Evolutionary conservation across 306 rosid genomes (phyloP), one percentile per base, ranked within the genome.

Genomic region (Ceratonia siliqua): DNA sequence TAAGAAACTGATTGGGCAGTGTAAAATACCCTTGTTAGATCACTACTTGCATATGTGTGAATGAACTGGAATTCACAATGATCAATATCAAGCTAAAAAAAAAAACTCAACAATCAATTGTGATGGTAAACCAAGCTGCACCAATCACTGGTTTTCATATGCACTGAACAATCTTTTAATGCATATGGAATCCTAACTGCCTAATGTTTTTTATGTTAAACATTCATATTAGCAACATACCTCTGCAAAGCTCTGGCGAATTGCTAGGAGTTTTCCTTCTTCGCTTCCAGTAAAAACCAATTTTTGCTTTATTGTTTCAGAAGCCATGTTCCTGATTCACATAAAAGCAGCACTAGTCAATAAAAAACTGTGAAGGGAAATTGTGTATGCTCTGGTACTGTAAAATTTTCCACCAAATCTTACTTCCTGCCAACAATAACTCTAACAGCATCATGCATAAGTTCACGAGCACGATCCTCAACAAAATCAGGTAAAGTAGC

Each of bases 391-490:
- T 20, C 20, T 8, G 62, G 72, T 70, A 53, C 66, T 36, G 38
- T 52, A 77, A 81, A 49, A 53, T 57, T 33, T 25, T 59, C 27
- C 59, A 52, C 24, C 30, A 41, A 41, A 75, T 77, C 99, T 87
- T 83, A 92, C 99, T 94, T 92, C 68, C 97, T 82, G 75, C 99
- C 99, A 83, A 94, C 86, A 75, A 94, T 89, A 73, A 94, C 92
- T 57, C 97, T 87, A 84, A 92, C 93, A 39, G 97, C 96, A 84
- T 94, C 97, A 82, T 92, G 99, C 99, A 94, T 92, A 72, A 90
- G 89, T 24, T 92, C 91, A 43, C 97, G 87, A 59, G 97, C 99
- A 77, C 86, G 88, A 70, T 92, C 97, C 81, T 94, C 99, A 73
- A 94, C 93, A 73, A 77, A 88, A 84, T 94, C 99, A 72, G 99